These are phyloP conservation scores for Sphaceloma murrayae DNA, from an alignment of 2,329 filamentous ascomycete genomes.

Conservation along the genomic window DNA sequence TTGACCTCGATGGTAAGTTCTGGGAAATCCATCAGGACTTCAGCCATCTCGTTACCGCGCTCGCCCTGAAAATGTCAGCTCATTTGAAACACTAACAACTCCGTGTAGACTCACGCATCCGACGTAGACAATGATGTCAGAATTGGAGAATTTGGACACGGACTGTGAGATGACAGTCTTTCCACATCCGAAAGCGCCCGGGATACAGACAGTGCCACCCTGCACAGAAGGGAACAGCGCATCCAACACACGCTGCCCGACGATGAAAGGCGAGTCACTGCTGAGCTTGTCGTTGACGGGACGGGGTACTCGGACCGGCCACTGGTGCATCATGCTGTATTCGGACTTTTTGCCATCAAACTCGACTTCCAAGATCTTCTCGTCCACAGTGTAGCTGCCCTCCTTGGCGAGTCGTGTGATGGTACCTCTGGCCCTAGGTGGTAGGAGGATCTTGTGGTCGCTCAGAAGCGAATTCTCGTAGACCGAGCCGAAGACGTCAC, in stretches of 20 bases:
- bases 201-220: constrained; percentile 95
- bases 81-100: constrained; percentile 22
- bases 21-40: constrained; percentile 99
- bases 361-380: constrained; percentile 90
- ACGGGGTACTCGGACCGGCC: constrained; percentile 93
- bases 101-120: constrained; percentile 42
- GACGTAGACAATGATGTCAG: constrained; percentile 96
- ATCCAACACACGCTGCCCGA: constrained; percentile 93
- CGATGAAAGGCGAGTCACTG: constrained; percentile 82
- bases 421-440: constrained; percentile 78
- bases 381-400: constrained; percentile 86
- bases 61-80: constrained; percentile 48
- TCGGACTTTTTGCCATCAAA: constrained; percentile 94
- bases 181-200: constrained; percentile 94
- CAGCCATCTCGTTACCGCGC: constrained; percentile 98
- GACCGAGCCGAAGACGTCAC: constrained; percentile 90
- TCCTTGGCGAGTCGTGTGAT: constrained; percentile 85
- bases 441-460: constrained; percentile 86
- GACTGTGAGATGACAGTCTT: constrained; percentile 99
- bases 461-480: constrained; percentile 92
- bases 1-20: constrained; percentile 93
- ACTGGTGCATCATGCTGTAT: constrained; percentile 97
- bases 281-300: constrained; percentile 86
- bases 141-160: constrained; percentile 99
- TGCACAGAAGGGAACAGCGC: constrained; percentile 93